Evolutionary conservation across 805 yeast genomes (phyloP).

Genomic region (Metschnikowia borealis): DNA sequence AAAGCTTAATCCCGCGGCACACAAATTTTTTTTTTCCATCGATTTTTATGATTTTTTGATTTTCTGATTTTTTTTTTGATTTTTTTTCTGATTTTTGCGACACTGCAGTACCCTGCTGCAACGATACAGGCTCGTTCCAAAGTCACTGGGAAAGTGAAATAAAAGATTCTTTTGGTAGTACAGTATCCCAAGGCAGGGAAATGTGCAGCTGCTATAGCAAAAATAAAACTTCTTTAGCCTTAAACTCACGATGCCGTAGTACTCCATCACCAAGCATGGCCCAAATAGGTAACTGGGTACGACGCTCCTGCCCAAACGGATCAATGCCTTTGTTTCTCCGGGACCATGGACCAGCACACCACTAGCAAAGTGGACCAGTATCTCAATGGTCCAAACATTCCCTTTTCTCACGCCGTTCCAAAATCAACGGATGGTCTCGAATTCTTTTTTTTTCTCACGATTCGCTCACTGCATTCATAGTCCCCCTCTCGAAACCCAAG

Average conservation of each 20-base stretch:
- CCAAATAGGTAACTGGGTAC: not conserved
- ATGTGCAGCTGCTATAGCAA: not conserved
- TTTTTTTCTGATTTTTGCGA: not conserved
- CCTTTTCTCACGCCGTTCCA: not conserved
- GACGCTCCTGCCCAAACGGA: not conserved
- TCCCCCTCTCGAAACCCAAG: too few species aligned
- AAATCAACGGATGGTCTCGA: not conserved
- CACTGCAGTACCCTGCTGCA: slow-evolving; percentile 1
- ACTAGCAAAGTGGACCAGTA: too few species aligned
- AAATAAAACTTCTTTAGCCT: not conserved
- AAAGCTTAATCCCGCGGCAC: not conserved
- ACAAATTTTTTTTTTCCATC: not conserved
- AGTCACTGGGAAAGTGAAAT: not conserved
- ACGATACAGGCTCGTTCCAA: slow-evolving; percentile 4
- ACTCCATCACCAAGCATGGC: not conserved
- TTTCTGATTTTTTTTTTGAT: not conserved
- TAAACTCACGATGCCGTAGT: not conserved
- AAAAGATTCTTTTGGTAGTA: not conserved
- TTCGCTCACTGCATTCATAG: too few species aligned
- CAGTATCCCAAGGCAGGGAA: not conserved
- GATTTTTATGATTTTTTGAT: too few species aligned
- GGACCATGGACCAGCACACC: not conserved
- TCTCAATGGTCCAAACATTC: not conserved
- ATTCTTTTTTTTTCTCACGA: not conserved
- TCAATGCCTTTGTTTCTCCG: not conserved